Base-by-base conservation (phyloP, 495 filamentous ascomycete species). In the Aspergillus cavernicola region DNA sequence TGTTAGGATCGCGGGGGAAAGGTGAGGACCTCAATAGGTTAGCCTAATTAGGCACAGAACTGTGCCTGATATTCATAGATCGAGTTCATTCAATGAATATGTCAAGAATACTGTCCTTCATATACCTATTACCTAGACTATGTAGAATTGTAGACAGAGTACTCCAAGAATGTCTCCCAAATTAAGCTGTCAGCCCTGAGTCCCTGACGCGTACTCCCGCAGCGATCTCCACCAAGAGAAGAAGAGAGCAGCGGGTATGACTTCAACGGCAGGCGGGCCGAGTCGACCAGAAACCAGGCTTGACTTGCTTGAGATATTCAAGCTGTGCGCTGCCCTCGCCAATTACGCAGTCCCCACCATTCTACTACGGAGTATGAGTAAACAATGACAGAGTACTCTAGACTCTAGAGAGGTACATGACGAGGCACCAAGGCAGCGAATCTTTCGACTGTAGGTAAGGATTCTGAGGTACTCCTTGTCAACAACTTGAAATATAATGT, bases 221-320 rank as follows among this genome's bases (percentile, higher is more conserved):
- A 56, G 55, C 59, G 59, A 62, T 62, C 55, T 19, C 55, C 58
- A 37, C 52, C 49, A 20, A 28, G 53, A 35, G 18, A 44, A 35
- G 38, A n/a, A 32, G n/a, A 11, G 18, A 24, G 32, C 32, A 15
- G 50, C 31, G 29, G 28, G 19, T 39, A 48, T 55, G 53, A 55
- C 44, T 37, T 50, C 53, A 50, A n/a, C 18, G 29, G 29, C 37
- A n/a, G 40, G 32, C 37, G 44, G 24, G 31, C 24, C 36, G 23
- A 54, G 19, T 55, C 43, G 35, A 35, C 45, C 41, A 50, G n/a
- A 24, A 9, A 35, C 10, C 10, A 3, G 3, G 3, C 32, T n/a
- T 38, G 35, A 38, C 24, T 28, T 9, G 35, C 35, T 40, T 40
- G 37, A 40, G 37, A 38, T n/a, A n/a, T 38, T 40, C 37, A 22